A percentile compares a stretch with the other conserved stretches of the same genome.
phyloP scores from a whole-genome alignment of 2,329 filamentous ascomycete species.

The Geosmithia flava region DNA sequence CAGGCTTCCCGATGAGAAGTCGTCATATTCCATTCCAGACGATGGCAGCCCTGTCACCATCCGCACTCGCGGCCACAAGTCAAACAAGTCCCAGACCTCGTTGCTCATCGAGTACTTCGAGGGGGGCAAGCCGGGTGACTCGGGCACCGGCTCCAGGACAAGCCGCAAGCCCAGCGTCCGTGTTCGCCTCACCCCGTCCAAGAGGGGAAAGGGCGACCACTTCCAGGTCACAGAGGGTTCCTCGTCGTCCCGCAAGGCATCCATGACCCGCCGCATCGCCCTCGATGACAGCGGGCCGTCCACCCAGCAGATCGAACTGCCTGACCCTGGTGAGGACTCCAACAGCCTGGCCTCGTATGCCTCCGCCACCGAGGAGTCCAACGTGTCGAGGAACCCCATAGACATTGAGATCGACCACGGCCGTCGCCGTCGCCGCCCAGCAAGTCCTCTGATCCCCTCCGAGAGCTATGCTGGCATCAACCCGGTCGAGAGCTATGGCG shows the following conservation, averaged over 20 bases:
- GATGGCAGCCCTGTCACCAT: conserved; percentile 90
- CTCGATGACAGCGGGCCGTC: conserved; percentile 15
- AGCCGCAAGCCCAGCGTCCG: conserved; percentile 71
- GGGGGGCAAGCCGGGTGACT: conserved; percentile 45
- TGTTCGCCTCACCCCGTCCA: conserved; percentile 69
- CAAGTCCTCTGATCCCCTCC: conserved; percentile 54
- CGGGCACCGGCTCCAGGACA: conserved; percentile 34
- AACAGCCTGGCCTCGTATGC: conserved; percentile 62
- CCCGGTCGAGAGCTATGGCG: conserved; percentile 37
- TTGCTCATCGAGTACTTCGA: conserved; percentile 94
- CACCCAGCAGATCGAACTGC: conserved; percentile 28
- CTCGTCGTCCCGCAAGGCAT: conserved; percentile 54
- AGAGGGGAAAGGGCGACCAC: conserved; percentile 56
- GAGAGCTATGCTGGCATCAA: conserved; percentile 6
- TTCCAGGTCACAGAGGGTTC: conserved; percentile 66
- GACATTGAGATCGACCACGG: conserved; percentile 78
- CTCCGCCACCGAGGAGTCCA: conserved; percentile 69
- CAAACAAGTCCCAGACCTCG: conserved; percentile 68
- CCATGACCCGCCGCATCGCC: conserved; percentile 40
- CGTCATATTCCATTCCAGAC: conserved; percentile 69
- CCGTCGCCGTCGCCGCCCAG: conserved; percentile 45
- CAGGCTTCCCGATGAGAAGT: conserved; percentile 54
- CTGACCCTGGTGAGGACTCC: conserved; percentile 44
- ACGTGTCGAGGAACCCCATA: conserved; percentile 63
- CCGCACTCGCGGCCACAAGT: conserved; percentile 54